phyloP scores from a whole-genome alignment of 768 basidiomycete genomes.

The Clitopilus hobsonii region DNA sequence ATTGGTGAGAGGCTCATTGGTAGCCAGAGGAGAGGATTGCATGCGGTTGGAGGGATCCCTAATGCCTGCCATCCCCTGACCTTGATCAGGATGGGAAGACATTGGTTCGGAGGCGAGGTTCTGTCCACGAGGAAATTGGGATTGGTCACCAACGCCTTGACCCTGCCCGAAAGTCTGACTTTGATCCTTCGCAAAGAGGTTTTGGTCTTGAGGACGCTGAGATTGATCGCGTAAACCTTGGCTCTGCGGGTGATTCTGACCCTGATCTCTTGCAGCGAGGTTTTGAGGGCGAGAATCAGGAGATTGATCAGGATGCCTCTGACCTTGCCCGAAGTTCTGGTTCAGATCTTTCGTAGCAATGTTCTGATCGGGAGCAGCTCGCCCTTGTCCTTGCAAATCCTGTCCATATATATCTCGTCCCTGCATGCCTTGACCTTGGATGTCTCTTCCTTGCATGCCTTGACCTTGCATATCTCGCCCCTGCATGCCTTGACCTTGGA shows the following conservation, averaged over 20 bases:
- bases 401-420: background rate
- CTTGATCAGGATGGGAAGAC: background rate
- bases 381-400: too few species aligned
- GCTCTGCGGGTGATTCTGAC: too few species aligned
- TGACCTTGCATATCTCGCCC: background rate
- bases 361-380: too few species aligned
- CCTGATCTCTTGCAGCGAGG: too few species aligned
- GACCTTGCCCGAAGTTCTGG: too few species aligned
- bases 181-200: too few species aligned
- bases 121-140: background rate
- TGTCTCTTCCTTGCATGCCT: too few species aligned
- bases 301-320: background rate
- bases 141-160: background rate
- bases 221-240: too few species aligned
- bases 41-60: background rate
- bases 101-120: background rate
- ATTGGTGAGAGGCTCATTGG: background rate
- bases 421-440: background rate
- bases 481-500: background rate
- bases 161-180: too few species aligned
- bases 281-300: background rate
- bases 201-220: too few species aligned
- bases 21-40: background rate
- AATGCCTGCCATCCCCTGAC: background rate
- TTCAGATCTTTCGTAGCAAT: too few species aligned